Conservation (phyloP, 1,139 yeast species). For the Taiozyma sp. region DNA sequence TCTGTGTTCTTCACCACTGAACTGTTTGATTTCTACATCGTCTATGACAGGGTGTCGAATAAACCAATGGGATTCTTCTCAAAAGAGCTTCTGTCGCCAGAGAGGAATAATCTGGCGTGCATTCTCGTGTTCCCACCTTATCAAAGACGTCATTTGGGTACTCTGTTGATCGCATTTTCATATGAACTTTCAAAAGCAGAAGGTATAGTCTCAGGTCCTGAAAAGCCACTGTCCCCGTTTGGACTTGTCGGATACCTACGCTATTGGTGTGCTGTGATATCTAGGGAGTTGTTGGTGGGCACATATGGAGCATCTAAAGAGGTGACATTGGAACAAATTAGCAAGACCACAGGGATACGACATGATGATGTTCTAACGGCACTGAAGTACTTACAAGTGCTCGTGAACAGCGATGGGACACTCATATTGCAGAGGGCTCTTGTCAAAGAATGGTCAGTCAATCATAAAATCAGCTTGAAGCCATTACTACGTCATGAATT, state of each 20-base stretch:
- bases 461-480: slow-evolving; percentile 8
- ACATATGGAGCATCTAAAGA: slow-evolving; percentile 24
- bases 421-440: slow-evolving; percentile 10
- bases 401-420: slow-evolving; percentile 20
- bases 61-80: slow-evolving; percentile 89
- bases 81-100: slow-evolving; percentile 80
- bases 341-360: slow-evolving; percentile 62
- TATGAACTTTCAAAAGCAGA: slow-evolving; percentile 62
- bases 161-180: slow-evolving; percentile 75
- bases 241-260: slow-evolving; percentile 68
- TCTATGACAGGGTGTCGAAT: slow-evolving; percentile 43
- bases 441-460: slow-evolving; percentile 14
- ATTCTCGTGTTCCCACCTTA: slow-evolving; percentile 89
- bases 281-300: slow-evolving; percentile 37
- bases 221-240: slow-evolving; percentile 78
- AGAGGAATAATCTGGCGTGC: slow-evolving; percentile 83
- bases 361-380: slow-evolving; percentile 63
- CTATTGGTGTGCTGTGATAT: slow-evolving; percentile 66
- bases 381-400: slow-evolving; percentile 53
- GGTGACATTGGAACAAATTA: slow-evolving; percentile 46
- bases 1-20: slow-evolving; percentile 79
- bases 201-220: slow-evolving; percentile 76
- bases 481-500: slow-evolving; percentile 14
- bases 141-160: slow-evolving; percentile 74
- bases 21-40: slow-evolving; percentile 71